These are phyloP conservation scores for Fomitopsis pinicola DNA, from an alignment of 1,284 basidiomycete species.

Conservation along the genomic window DNA sequence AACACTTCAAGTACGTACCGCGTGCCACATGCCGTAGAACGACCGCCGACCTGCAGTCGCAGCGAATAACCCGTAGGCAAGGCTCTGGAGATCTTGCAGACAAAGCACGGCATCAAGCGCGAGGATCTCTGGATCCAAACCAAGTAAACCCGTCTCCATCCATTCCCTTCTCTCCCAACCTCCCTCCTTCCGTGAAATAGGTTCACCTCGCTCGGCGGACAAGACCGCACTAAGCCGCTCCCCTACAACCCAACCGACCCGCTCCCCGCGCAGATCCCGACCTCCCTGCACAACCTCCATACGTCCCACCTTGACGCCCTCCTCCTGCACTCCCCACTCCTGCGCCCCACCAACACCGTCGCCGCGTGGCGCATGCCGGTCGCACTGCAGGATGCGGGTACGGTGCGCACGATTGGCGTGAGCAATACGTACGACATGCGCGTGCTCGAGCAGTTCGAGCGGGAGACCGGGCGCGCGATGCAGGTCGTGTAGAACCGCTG, in stretches of 20 bases:
- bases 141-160: slow-evolving; percentile 43
- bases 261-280: slow-evolving; percentile 57
- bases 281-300: slow-evolving; percentile 61
- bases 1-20: slow-evolving; percentile 61
- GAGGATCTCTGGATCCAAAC: slow-evolving; percentile 50
- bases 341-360: slow-evolving; percentile 52
- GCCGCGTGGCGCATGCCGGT: slow-evolving; percentile 65
- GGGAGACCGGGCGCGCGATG: slow-evolving; percentile 44
- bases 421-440: slow-evolving; percentile 72
- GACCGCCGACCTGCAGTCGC: not conserved
- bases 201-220: slow-evolving; percentile 69
- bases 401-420: slow-evolving; percentile 62
- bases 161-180: not conserved
- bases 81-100: slow-evolving; percentile 45
- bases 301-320: slow-evolving; percentile 73
- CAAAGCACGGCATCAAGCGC: slow-evolving; percentile 31
- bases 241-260: slow-evolving; percentile 62
- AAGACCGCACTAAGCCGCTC: slow-evolving; percentile 62
- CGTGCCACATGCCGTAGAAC: not conserved
- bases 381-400: slow-evolving; percentile 56
- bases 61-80: slow-evolving; percentile 80
- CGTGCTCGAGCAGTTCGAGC: slow-evolving; percentile 48
- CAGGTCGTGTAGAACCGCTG: slow-evolving; percentile 80
- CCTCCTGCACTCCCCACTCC: slow-evolving; percentile 72
- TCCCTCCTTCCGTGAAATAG: slow-evolving; percentile 29